Percentiles rank a stretch among this genome's conserved stretches.
Evolutionary conservation across 306 rosid species (phyloP).

Genomic region (Sphenostylis stenocarpa): DNA sequence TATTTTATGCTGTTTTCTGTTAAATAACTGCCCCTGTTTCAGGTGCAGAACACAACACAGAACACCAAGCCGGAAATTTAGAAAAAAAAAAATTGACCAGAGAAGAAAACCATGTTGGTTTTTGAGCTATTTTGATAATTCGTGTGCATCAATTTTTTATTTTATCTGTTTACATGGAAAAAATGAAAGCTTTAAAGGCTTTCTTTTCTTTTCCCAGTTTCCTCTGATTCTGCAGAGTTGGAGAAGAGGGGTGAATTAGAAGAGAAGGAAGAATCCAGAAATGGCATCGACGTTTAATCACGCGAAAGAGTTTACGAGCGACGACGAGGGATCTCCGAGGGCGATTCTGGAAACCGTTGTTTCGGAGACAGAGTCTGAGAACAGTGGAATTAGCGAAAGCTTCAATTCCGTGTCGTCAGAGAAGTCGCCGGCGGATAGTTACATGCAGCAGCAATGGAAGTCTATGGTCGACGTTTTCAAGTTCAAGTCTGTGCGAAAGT

Average conservation of each 20-base stretch:
- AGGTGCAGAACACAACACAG: background rate
- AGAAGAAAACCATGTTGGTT: background rate
- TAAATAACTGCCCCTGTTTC: background rate
- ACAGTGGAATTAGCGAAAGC: conserved; percentile 34
- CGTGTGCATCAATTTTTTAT: background rate
- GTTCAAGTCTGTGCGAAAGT: conserved; percentile 53
- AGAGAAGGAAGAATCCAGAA: conserved; percentile 40
- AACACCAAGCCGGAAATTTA: background rate
- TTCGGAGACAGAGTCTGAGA: conserved; percentile 62
- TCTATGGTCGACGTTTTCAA: conserved; percentile 57
- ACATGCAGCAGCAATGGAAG: conserved; percentile 51
- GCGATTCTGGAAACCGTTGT: conserved; percentile 65
- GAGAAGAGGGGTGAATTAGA: conserved; percentile 5
- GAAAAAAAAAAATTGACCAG: background rate
- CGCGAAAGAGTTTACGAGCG: conserved; percentile 26
- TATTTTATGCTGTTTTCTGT: background rate
- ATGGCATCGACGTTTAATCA: background rate
- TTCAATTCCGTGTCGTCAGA: conserved; percentile 34
- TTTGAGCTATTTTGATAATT: background rate
- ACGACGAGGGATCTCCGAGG: conserved; percentile 67
- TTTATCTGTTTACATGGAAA: background rate
- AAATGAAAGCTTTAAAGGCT: background rate
- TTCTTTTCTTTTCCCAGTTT: background rate
- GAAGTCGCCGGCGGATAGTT: conserved; percentile 24
- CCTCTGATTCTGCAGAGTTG: conserved; percentile 23